Base-by-base conservation (phyloP, 1,139 yeast genomes). In the Pneumocystis sp. region DNA sequence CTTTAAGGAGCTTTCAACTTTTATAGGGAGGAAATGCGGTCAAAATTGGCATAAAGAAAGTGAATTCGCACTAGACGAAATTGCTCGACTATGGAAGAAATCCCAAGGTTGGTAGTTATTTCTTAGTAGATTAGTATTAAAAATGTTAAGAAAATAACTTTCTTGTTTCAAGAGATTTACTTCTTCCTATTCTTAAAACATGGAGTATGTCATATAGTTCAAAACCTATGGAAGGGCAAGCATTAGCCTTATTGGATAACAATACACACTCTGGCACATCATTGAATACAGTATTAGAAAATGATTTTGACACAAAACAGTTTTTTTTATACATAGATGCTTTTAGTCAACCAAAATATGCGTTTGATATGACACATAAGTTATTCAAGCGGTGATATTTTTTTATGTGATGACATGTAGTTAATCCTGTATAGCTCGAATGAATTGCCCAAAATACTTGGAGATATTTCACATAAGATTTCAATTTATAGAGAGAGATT, bases 11-110 rank as follows among this genome's bases (percentile, higher is more conserved):
- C 77, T 95, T 63, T 89, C 97, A 0, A 85, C 84, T 29, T 82
- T 82, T 66, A 80, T 93, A 57, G 93, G 97, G 7, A 79, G 79
- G 62, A 81, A 82, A 64, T 91, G 85, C 75, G 97, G 98, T 2
- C 82, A 82, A 12, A 91, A 89, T 62, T 93, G 98, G 98, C 82
- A 86, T 71, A 83, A 83, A 0, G 81, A 81, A 63, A 81, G 95
- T 0, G 85, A 86, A 69, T 78, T 79, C 66, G 86, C 86, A 70
- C 74, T 93, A 59, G 97, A 93, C 71, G 86, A 85, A 25, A 81
- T 91, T 29, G 96, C 96, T 3, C 80, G 82, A 63, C 72, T 82
- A 3, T 93, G 98, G 98, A 89, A 89, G 71, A 57, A 67, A 12
- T 39, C 56, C 12, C 67, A 67, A 31, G 62, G 67, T 15, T 62